These are phyloP conservation scores for Aureobasidium sp. DNA, from an alignment of 2,329 filamentous ascomycete genomes.

Conservation along the genomic window DNA sequence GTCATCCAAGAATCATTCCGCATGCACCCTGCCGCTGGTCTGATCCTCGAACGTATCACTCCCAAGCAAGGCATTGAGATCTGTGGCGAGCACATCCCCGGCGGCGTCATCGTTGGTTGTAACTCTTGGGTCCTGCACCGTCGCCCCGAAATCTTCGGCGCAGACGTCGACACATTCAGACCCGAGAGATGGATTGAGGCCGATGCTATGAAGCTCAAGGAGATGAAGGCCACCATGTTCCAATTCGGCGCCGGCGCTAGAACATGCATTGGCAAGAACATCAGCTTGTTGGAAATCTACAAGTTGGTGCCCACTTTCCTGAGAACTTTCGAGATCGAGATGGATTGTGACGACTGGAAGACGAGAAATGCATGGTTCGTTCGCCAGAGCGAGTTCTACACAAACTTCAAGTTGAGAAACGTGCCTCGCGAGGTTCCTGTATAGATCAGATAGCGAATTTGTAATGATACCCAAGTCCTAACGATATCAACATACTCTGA, in stretches of 20 bases:
- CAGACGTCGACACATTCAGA: constrained; percentile 53
- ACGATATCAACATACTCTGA: not conserved
- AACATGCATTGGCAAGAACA: constrained; percentile 56
- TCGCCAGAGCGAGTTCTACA: constrained; percentile 35
- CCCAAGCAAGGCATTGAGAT: constrained; percentile 57
- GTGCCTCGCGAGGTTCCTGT: constrained; percentile 12
- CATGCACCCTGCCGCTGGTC: constrained; percentile 62
- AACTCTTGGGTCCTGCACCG: constrained; percentile 69
- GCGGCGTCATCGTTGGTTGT: constrained; percentile 65
- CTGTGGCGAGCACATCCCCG: constrained; percentile 52
- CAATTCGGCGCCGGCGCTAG: constrained; percentile 59
- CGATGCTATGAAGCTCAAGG: constrained; percentile 47
- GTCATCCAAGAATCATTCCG: constrained; percentile 72
- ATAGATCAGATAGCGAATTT: not conserved
- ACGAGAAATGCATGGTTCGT: constrained; percentile 49
- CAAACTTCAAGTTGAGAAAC: constrained; percentile 30
- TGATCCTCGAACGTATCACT: constrained; percentile 65
- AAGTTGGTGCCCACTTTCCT: constrained; percentile 49
- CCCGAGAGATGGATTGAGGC: constrained; percentile 59
- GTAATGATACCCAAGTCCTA: not conserved
- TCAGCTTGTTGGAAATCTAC: constrained; percentile 41
- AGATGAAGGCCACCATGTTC: constrained; percentile 62
- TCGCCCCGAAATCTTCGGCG: constrained; percentile 57
- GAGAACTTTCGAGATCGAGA: constrained; percentile 50
- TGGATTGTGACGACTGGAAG: constrained; percentile 36